A percentile compares a stretch with the other conserved stretches of the same genome.
These are phyloP conservation scores for Anethum foeniculum DNA, from an alignment of 140 eudicot species.

Conservation along the genomic window DNA sequence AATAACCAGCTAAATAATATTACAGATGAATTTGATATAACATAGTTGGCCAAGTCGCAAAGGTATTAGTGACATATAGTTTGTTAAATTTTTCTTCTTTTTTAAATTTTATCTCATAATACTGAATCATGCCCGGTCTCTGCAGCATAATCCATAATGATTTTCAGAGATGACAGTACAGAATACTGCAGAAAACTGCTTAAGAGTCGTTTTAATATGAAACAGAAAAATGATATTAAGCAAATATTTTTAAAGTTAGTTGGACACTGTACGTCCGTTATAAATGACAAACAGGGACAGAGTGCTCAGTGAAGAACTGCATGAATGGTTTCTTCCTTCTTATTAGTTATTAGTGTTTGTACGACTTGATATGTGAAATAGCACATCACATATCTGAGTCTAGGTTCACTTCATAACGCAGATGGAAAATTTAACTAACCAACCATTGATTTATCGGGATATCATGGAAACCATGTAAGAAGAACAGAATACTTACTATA, in stretches of 20 bases:
- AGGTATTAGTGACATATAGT: too few relatives aligned
- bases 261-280: background rate
- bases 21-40: background rate
- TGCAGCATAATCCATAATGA: too few relatives aligned
- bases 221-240: background rate
- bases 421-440: background rate
- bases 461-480: background rate
- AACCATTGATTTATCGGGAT: background rate
- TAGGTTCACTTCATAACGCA: slow-evolving; percentile 2
- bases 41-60: background rate
- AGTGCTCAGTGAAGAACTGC: background rate
- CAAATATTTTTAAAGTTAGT: too few relatives aligned
- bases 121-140: too few relatives aligned
- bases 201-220: too few relatives aligned
- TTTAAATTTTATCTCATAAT: too few relatives aligned
- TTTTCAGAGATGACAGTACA: too few relatives aligned
- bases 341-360: too few relatives aligned
- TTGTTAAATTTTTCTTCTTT: too few relatives aligned
- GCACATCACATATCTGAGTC: background rate
- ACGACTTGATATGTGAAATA: too few relatives aligned
- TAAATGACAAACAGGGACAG: background rate
- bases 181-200: too few relatives aligned
- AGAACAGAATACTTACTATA: background rate
- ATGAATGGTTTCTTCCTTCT: background rate
- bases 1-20: background rate